Evolutionary conservation across 2,329 filamentous ascomycete species (phyloP).

Genomic region (Dryadomyces sulphureus): DNA sequence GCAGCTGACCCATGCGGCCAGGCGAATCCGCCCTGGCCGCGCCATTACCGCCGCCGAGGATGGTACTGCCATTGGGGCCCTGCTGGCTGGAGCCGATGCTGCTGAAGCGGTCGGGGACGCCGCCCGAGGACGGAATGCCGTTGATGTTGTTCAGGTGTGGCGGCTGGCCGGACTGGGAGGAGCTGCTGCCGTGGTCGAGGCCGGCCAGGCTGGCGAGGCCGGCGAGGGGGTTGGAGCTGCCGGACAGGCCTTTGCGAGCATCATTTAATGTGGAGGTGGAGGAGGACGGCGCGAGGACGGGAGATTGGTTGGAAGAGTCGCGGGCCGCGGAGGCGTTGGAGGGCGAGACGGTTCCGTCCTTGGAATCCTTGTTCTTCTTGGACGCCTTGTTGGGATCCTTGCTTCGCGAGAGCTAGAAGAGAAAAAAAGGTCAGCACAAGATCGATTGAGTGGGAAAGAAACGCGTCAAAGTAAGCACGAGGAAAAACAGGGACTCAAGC

Average conservation of each 20-base stretch:
- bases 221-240: slow-evolving; percentile 27
- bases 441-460: background rate
- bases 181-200: slow-evolving; percentile 8
- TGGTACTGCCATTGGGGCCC: slow-evolving; percentile 31
- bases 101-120: slow-evolving; percentile 21
- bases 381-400: slow-evolving; percentile 77
- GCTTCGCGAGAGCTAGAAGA: slow-evolving; percentile 67
- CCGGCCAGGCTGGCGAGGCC: slow-evolving; percentile 21
- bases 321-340: slow-evolving; percentile 40
- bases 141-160: slow-evolving; percentile 20
- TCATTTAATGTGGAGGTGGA: slow-evolving; percentile 82
- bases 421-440: slow-evolving; percentile 1
- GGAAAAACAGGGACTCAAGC: too few species aligned
- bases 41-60: background rate
- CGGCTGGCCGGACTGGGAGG: slow-evolving; percentile 19
- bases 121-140: slow-evolving; percentile 17
- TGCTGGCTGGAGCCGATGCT: slow-evolving; percentile 20
- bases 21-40: slow-evolving; percentile 39
- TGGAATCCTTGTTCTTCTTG: slow-evolving; percentile 58
- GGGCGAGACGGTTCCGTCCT: slow-evolving; percentile 69
- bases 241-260: slow-evolving; percentile 58
- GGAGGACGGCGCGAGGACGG: slow-evolving; percentile 65
- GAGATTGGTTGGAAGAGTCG: slow-evolving; percentile 42
- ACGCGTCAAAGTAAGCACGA: too few species aligned
- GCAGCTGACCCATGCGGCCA: slow-evolving; percentile 47